phyloP scores from a whole-genome alignment of 208 protist species.

The Pavlovales sp. region DNA sequence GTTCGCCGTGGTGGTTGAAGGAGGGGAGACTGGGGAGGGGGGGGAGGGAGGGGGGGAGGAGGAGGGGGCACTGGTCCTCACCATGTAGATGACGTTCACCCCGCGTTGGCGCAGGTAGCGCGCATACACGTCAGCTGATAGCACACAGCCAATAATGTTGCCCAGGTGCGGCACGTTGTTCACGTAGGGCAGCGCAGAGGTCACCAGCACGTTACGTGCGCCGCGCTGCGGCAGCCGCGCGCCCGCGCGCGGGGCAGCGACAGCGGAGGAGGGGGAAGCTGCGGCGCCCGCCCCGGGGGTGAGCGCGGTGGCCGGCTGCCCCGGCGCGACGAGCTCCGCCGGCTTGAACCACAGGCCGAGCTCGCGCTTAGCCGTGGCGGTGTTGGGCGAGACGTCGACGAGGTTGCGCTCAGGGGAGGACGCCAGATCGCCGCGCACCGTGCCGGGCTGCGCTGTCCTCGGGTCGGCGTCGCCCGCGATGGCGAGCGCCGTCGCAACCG shows the following conservation, averaged over 20 bases:
- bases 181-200: slow-evolving; percentile 74
- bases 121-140: slow-evolving; percentile 73
- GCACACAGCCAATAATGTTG: slow-evolving; percentile 78
- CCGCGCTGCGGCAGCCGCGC: slow-evolving; percentile 30
- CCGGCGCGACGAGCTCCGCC: neutral
- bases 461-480: slow-evolving; percentile 5
- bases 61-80: no score
- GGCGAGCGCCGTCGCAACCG: neutral
- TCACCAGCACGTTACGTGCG: slow-evolving; percentile 74
- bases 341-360: neutral
- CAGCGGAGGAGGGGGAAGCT: no score
- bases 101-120: slow-evolving; percentile 45
- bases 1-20: no score
- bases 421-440: neutral
- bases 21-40: no score
- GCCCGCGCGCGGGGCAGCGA: no score
- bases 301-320: no score
- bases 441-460: neutral
- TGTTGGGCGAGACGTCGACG: neutral
- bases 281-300: no score
- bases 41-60: no score
- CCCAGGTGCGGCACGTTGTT: slow-evolving; percentile 80
- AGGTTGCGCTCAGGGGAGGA: neutral
- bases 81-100: slow-evolving; percentile 73
- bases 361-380: neutral